Conservation (phyloP, 2,329 filamentous ascomycete genomes). For the Coniochaeta pulveracea region DNA sequence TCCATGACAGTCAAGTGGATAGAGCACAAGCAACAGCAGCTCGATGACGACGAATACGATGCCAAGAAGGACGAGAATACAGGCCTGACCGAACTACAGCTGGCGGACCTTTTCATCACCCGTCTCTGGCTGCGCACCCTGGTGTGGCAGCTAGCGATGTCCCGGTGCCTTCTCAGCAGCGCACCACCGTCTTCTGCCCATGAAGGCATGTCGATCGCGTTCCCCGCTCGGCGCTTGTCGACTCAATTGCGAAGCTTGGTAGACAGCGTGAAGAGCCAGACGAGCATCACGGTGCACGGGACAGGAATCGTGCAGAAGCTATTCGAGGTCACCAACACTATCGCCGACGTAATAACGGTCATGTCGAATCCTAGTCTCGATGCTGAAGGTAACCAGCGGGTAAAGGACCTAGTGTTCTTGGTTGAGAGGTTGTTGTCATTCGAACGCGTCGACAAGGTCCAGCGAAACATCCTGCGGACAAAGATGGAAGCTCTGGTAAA, state of each 20-base stretch:
- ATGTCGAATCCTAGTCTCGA: slow-evolving; percentile 26
- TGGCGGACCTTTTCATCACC: slow-evolving; percentile 27
- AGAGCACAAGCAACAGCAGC: slow-evolving; percentile 26
- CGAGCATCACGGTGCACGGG: slow-evolving; percentile 41
- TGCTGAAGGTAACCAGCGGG: slow-evolving; percentile 31
- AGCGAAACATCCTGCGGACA: slow-evolving; percentile 18
- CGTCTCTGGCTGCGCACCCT: slow-evolving; percentile 28
- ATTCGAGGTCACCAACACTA: slow-evolving; percentile 48
- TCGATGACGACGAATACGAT: slow-evolving; percentile 24
- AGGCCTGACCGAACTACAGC: slow-evolving; percentile 25
- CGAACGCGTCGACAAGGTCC: slow-evolving; percentile 31
- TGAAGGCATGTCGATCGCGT: slow-evolving; percentile 25
- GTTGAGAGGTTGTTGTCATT: slow-evolving; percentile 38
- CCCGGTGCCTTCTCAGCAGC: slow-evolving; percentile 24
- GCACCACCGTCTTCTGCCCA: slow-evolving; percentile 19
- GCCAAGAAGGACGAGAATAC: slow-evolving; percentile 17
- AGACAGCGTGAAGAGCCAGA: slow-evolving; percentile 20
- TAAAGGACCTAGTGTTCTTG: slow-evolving; percentile 42
- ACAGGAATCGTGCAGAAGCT: slow-evolving; percentile 46
- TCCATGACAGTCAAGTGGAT: slow-evolving; percentile 25
- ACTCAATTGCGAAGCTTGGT: slow-evolving; percentile 26
- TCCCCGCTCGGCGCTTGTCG: slow-evolving; percentile 25
- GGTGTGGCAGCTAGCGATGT: slow-evolving; percentile 28
- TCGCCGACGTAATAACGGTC: slow-evolving; percentile 45
- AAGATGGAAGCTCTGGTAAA: not conserved